Percentiles rank a stretch among this genome's conserved stretches.
Evolutionary conservation across 805 yeast species (phyloP).

Genomic region (Lipomyces orientalis): DNA sequence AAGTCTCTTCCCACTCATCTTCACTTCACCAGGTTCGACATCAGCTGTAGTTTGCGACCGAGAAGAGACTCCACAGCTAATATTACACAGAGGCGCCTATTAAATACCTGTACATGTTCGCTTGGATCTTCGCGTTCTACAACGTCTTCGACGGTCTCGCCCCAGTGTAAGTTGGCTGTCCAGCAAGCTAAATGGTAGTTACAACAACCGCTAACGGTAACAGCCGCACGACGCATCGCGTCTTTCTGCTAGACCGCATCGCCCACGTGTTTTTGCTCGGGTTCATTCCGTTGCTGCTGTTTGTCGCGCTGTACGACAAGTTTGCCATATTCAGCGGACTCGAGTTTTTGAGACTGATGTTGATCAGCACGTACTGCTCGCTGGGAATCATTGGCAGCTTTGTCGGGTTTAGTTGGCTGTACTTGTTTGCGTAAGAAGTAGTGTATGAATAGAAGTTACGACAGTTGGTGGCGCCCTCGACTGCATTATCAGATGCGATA

Average conservation of each 20-base stretch:
- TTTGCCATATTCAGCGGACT: constrained; percentile 54
- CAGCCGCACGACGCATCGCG: constrained; percentile 39
- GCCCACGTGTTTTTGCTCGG: constrained; percentile 70
- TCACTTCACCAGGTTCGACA: constrained; percentile 58
- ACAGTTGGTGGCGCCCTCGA: no score
- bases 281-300: constrained; percentile 65
- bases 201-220: background rate
- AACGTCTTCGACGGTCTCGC: constrained; percentile 66
- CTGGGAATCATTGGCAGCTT: constrained; percentile 85
- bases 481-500: no score
- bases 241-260: constrained; percentile 72
- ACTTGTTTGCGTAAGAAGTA: constrained; percentile 51
- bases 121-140: constrained; percentile 83
- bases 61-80: background rate
- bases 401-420: constrained; percentile 88
- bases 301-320: constrained; percentile 62
- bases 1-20: constrained; percentile 85
- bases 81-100: constrained; percentile 64
- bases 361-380: constrained; percentile 83
- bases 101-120: constrained; percentile 75
- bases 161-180: constrained; percentile 32
- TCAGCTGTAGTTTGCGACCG: background rate
- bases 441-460: background rate
- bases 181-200: background rate
- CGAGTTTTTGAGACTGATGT: constrained; percentile 80